Evolutionary conservation across 345 rosid genomes (phyloP).

Genomic region (Salix suchowensis): DNA sequence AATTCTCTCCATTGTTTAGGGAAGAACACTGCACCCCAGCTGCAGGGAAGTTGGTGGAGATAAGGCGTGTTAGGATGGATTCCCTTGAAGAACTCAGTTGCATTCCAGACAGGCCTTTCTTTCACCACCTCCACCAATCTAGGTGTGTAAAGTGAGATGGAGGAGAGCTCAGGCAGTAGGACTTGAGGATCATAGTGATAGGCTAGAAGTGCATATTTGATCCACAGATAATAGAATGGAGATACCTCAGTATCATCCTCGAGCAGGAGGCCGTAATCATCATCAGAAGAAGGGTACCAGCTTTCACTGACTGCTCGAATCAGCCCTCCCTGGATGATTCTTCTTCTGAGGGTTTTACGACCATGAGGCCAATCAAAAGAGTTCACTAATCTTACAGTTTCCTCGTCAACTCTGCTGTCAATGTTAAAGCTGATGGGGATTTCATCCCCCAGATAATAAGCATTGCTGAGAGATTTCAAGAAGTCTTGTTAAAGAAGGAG

Average conservation of each 20-base stretch:
- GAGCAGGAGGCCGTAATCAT: conserved; percentile 81
- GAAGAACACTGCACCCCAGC: conserved; percentile 99
- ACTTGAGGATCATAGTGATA: conserved; percentile 91
- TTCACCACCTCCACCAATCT: conserved; percentile 82
- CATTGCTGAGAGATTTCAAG: conserved; percentile 66
- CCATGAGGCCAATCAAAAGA: conserved; percentile 94
- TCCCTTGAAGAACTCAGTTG: conserved; percentile 76
- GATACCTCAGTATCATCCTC: conserved; percentile 98
- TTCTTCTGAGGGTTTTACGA: conserved; percentile 72
- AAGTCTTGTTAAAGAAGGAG: conserved; percentile 58
- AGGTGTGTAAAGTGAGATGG: conserved; percentile 90
- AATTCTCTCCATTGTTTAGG: conserved; percentile 99
- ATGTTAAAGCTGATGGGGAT: conserved; percentile 84
- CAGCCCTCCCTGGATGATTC: conserved; percentile 98
- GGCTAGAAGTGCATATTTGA: conserved; percentile 85
- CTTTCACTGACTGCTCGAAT: conserved; percentile 98
- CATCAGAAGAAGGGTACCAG: conserved; percentile 91
- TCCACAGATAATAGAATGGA: conserved; percentile 90
- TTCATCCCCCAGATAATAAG: conserved; percentile 81
- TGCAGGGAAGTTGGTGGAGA: conserved; percentile 91
- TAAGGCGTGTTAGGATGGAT: conserved; percentile 93
- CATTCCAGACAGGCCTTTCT: conserved; percentile 92
- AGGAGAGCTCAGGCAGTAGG: conserved; percentile 76
- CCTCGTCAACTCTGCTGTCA: conserved; percentile 93
- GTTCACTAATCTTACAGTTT: conserved; percentile 62